Evolutionary conservation across 148 eudicot species (phyloP).

Genomic region (Beta vulgaris): DNA sequence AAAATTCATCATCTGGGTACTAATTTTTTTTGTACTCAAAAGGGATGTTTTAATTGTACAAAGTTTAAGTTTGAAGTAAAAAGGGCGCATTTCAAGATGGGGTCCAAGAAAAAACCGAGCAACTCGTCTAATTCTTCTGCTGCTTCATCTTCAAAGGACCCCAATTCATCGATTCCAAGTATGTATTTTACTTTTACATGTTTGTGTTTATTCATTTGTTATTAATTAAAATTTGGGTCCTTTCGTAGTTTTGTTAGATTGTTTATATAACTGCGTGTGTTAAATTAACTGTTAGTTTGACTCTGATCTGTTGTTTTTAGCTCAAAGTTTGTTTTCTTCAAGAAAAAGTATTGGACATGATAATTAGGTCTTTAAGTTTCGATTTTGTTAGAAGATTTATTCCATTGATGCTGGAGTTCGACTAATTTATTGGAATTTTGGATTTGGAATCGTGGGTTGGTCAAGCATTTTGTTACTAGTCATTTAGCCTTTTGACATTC

Average conservation of each 20-base stretch:
- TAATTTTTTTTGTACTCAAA: neutral
- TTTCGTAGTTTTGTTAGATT: neutral
- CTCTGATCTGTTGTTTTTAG: neutral
- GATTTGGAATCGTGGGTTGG: neutral
- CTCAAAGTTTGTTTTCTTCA: neutral
- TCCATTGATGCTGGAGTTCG: neutral
- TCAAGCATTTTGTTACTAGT: neutral
- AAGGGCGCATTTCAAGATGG: constrained; percentile 25
- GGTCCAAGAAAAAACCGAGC: constrained; percentile 34
- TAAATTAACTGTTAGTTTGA: neutral
- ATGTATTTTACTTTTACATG: neutral
- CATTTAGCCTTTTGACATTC: neutral
- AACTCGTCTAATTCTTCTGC: constrained; percentile 29
- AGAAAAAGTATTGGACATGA: neutral
- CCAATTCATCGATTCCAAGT: constrained; percentile 33
- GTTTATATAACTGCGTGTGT: neutral
- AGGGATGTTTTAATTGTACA: constrained; percentile 14
- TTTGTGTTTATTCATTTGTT: neutral
- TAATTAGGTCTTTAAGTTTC: neutral
- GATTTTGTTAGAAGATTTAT: neutral
- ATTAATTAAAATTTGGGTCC: neutral
- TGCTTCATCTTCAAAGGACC: constrained; percentile 17
- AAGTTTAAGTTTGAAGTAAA: neutral
- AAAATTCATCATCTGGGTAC: neutral
- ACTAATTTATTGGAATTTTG: neutral